These are phyloP conservation scores for Malassezia restricta DNA, from an alignment of 1,284 basidiomycete species.

Conservation along the genomic window DNA sequence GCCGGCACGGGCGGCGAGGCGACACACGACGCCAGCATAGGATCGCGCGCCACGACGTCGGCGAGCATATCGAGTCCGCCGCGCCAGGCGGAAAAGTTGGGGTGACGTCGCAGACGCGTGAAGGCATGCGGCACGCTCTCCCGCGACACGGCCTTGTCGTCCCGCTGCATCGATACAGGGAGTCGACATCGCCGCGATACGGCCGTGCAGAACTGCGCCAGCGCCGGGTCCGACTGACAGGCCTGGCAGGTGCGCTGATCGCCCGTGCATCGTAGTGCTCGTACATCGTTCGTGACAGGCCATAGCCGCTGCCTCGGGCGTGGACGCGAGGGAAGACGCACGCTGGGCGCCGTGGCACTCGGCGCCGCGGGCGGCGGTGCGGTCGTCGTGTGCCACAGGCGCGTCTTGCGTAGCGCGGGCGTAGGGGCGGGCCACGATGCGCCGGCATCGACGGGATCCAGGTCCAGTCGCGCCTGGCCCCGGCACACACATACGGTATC, in stretches of 20 bases:
- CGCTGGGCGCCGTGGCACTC: not conserved
- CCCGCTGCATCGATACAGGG: constrained; percentile 6
- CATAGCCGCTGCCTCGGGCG: not conserved
- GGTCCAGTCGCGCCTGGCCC: constrained; percentile 12
- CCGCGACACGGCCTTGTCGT: not conserved
- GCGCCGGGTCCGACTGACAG: constrained; percentile 7
- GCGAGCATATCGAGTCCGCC: constrained; percentile 41
- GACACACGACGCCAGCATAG: not conserved
- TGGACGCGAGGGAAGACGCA: not conserved
- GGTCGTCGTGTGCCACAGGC: not conserved
- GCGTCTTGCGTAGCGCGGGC: not conserved
- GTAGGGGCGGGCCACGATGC: not conserved
- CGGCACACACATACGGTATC: constrained; percentile 29
- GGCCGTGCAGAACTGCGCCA: constrained; percentile 8
- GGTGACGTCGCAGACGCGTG: constrained; percentile 36
- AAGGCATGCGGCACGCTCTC: constrained; percentile 30
- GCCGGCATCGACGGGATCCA: not conserved
- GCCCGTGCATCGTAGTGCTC: constrained; percentile 1
- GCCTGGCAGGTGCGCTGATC: constrained; percentile 7
- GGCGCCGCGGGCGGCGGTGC: not conserved
- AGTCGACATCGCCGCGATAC: not conserved
- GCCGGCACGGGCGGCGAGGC: not conserved
- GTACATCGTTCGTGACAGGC: not conserved
- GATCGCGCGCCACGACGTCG: constrained; percentile 29
- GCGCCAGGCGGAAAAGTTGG: constrained; percentile 29